Evolutionary conservation across 2,329 filamentous ascomycete genomes (phyloP).

Genomic region (Aschersonia sp.): DNA sequence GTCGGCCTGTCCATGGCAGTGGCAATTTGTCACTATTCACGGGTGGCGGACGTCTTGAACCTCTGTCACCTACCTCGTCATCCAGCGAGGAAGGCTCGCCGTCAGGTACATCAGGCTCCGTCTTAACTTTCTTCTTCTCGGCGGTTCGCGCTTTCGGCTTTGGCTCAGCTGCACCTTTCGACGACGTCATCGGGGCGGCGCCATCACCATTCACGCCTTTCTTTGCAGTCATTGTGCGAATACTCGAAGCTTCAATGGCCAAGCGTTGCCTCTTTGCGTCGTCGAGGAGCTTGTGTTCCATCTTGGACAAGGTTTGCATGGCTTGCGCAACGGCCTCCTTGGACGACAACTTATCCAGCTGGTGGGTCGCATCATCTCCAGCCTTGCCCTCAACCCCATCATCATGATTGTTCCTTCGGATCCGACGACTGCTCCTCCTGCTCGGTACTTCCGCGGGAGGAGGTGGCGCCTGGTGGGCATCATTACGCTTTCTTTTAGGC

Average conservation of each 20-base stretch:
- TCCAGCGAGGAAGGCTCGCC: not conserved
- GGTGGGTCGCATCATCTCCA: not conserved
- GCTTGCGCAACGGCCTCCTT: constrained; percentile 21
- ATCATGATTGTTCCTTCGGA: not conserved
- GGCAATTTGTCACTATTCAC: constrained; percentile 75
- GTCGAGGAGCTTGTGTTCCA: constrained; percentile 30
- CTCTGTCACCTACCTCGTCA: constrained; percentile 14
- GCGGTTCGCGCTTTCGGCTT: not conserved
- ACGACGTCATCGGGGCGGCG: not conserved
- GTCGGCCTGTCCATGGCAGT: constrained; percentile 74
- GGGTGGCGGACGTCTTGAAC: constrained; percentile 47
- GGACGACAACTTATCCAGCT: not conserved
- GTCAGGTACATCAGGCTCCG: not conserved
- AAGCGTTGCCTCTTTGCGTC: constrained; percentile 30
- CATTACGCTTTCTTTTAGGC: constrained; percentile 22
- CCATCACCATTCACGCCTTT: not conserved
- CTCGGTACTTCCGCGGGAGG: constrained; percentile 9
- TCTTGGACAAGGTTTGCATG: constrained; percentile 29
- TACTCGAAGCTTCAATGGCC: constrained; percentile 26
- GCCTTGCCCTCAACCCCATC: not conserved
- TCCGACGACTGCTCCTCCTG: constrained; percentile 12
- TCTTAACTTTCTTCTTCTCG: not conserved
- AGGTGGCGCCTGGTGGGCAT: constrained; percentile 7
- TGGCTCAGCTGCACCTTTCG: not conserved
- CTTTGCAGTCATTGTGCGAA: constrained; percentile 4